Percentiles rank a stretch among this genome's conserved stretches.
Conservation (phyloP, 768 basidiomycete species). For the Lepiota venenata region DNA sequence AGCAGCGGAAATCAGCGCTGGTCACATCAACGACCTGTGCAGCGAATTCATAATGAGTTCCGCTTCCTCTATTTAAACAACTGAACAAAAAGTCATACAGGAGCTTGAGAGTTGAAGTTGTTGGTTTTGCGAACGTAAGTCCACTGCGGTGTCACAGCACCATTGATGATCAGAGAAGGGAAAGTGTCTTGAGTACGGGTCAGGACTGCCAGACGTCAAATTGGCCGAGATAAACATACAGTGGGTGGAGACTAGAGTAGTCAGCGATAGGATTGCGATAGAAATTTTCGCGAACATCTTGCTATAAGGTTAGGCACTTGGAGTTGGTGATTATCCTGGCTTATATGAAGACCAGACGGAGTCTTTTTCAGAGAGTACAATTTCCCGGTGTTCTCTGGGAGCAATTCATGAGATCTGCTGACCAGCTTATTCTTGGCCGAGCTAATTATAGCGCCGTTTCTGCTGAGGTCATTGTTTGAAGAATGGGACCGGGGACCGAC, state of each 20-base stretch:
- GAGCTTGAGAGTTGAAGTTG: slow-evolving; percentile 39
- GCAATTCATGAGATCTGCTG: neutral
- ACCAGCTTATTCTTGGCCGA: no score
- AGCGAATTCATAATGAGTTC: neutral
- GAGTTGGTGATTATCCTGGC: neutral
- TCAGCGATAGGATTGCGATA: slow-evolving; percentile 19
- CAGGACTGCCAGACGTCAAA: neutral
- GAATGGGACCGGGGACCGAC: neutral
- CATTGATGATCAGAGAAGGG: slow-evolving; percentile 38
- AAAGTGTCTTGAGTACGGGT: slow-evolving; percentile 34
- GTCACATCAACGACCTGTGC: slow-evolving; percentile 41
- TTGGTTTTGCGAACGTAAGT: slow-evolving; percentile 41
- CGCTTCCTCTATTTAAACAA: neutral
- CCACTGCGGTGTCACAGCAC: slow-evolving; percentile 36
- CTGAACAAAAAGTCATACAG: slow-evolving; percentile 21
- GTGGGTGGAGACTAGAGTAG: slow-evolving; percentile 20
- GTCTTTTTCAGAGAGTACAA: neutral
- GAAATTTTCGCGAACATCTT: slow-evolving; percentile 22
- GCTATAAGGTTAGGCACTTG: neutral
- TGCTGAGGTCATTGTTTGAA: no score
- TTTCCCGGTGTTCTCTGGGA: neutral
- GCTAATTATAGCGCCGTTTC: no score
- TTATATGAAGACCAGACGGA: neutral
- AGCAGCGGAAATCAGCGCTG: slow-evolving; percentile 46
- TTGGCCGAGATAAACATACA: slow-evolving; percentile 16